Base-by-base conservation (phyloP, 192 early-diverging fungal species). In the Coemansia sp. region DNA sequence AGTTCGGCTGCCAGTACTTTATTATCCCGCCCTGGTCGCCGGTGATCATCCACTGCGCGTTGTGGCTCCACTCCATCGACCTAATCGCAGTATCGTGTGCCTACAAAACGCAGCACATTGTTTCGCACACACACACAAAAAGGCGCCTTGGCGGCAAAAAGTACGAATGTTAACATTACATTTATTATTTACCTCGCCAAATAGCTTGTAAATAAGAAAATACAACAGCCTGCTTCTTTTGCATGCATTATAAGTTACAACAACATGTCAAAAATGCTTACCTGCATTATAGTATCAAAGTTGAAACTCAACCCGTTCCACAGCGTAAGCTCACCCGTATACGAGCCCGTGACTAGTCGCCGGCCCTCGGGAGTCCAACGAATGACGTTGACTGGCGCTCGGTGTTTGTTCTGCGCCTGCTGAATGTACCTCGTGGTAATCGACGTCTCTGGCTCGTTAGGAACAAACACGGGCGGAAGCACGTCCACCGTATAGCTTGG, bases 221-320 rank as follows among this genome's bases (percentile, higher is more conserved):
- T 33, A 33, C 17, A 44, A 24, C n/a, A 52, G 26, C 3, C 29
- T n/a, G n/a, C n/a, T n/a, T n/a, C n/a, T n/a, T n/a, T n/a, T n/a
- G n/a, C n/a, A n/a, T n/a, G n/a, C n/a, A n/a, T n/a, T n/a, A n/a
- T n/a, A n/a, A 42, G 41, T 21, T 18, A 32, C 29, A 32, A 32
- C 29, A 42, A 42, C 8, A 42, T 8, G 19, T n/a, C 27, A 37
- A 11, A 18, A 56, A 22, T 14, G 35, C 73, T 70, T 76, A 76
- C 73, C 76, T 95, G 93, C 59, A 95, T 81, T 73, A 95, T 95
- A 11, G 93, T 98, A 63, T 98, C 97, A 74, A 97, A 99, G 68
- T 99, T 99, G 65, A 99, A 98, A 0, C 92, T 94, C 21, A 97
- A 79, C 2, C 95, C 95, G 67, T 94, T 97, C 97, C 97, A 99